These are phyloP conservation scores for Ganoderma resinaceum DNA, from an alignment of 1,284 basidiomycete species.

Conservation along the genomic window DNA sequence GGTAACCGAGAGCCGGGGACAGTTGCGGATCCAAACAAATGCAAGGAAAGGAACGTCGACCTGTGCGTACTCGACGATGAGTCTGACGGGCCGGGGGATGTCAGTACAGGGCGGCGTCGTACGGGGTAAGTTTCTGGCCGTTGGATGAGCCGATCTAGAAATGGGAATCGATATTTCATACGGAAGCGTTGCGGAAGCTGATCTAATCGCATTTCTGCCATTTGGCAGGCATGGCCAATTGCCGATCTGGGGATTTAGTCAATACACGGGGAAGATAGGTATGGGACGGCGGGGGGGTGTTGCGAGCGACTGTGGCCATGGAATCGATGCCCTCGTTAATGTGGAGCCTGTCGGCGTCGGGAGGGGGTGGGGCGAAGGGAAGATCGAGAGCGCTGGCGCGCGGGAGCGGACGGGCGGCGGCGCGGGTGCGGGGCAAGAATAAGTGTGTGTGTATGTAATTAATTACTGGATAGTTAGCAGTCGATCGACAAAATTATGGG, in stretches of 20 bases:
- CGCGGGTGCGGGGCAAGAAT: conserved; percentile 28
- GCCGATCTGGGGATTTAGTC: background rate
- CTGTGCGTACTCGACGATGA: background rate
- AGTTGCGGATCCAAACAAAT: background rate
- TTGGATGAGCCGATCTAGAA: background rate
- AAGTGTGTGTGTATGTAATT: conserved; percentile 33
- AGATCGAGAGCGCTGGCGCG: conserved; percentile 5
- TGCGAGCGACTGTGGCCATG: background rate
- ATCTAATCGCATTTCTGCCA: background rate
- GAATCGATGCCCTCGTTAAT: no score
- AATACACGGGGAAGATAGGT: background rate
- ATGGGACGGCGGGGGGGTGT: background rate
- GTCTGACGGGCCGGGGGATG: background rate
- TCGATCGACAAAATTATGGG: conserved; percentile 32
- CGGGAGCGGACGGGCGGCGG: conserved; percentile 15
- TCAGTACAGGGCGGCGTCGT: background rate
- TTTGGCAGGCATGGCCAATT: background rate
- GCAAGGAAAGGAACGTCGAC: no score
- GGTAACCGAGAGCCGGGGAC: background rate
- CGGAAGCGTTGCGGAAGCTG: conserved; percentile 2
- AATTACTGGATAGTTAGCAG: conserved; percentile 17
- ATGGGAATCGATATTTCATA: background rate
- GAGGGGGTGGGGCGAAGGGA: conserved; percentile 6
- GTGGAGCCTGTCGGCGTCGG: no score
- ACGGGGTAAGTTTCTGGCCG: background rate